A percentile compares a stretch with the other conserved stretches of the same genome.
Conservation (phyloP, 345 rosid species). For the Lagerstroemia speciosa region DNA sequence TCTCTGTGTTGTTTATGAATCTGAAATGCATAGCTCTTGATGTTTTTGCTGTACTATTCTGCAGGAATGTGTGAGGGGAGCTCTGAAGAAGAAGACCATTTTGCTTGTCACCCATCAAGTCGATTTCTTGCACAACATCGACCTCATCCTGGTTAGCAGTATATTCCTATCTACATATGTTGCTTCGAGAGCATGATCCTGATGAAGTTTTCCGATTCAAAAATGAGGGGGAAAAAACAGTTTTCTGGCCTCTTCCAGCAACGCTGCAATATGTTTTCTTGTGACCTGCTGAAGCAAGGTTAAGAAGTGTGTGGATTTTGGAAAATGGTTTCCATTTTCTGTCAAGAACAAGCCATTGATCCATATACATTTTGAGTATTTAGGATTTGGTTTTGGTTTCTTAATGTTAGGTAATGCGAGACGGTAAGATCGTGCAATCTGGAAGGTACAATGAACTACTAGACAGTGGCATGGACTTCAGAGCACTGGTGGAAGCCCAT, state of each 20-base stretch:
- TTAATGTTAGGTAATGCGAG: conserved; percentile 71
- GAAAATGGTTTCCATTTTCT: too few species aligned
- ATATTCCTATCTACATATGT: too few species aligned
- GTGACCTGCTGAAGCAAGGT: background rate
- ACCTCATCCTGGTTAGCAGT: conserved; percentile 77
- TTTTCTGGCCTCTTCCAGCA: background rate
- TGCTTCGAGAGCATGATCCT: background rate
- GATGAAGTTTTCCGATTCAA: background rate
- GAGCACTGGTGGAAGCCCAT: conserved; percentile 63
- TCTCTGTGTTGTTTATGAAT: background rate
- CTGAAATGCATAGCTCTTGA: background rate
- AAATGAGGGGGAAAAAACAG: background rate
- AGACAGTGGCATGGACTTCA: conserved; percentile 57
- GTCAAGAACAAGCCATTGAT: too few species aligned
- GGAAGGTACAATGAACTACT: conserved; percentile 65
- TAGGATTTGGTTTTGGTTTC: background rate
- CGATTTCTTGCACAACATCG: conserved; percentile 83
- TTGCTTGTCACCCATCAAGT: conserved; percentile 95
- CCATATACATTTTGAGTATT: too few species aligned
- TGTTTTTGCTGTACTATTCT: conserved; percentile 5
- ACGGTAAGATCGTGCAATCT: conserved; percentile 75
- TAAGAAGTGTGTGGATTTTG: background rate
- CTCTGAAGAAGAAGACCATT: conserved; percentile 69
- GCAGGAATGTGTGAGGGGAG: conserved; percentile 89
- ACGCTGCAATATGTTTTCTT: background rate